Base-by-base conservation (phyloP, 2,329 filamentous ascomycete genomes). In the Sporothrix mexicana region DNA sequence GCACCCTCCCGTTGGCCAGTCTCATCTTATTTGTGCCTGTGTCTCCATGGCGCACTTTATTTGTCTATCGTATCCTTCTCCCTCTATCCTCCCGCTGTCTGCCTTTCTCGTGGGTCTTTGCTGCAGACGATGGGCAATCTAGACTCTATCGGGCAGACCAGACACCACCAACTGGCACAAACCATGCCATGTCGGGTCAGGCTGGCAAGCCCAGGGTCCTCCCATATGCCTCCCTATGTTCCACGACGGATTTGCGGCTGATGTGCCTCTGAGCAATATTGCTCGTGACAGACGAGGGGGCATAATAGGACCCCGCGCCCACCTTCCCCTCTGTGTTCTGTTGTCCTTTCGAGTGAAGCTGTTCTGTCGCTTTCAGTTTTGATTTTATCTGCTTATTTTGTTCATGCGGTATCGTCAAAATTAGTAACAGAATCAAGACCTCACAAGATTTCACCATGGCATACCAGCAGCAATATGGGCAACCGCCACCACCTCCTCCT, bases 381-480 rank as follows among this genome's bases (percentile, higher is more conserved):
- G 23, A 51, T 41, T 17, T n/a, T 41, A 17, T 4, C 41, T 3
- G 7, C 62, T 23, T 15, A 36, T 36, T 36, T 36, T 36, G 30
- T 36, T 36, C 30, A 5, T 36, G 30, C 3, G 3, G 2, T 17
- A 1, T 25, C 64, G 10, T 49, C 45, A 30, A 45, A 49, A 15
- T 20, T n/a, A 51, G 41, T 10, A 8, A 6, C 45, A 43, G 47
- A 25, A 20, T 8, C 45, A 53, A 25, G 8, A 23, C n/a, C 25
- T 55, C 45, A 6, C 23, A 20, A 12, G 7, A 51, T n/a, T 36
- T 9, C 61, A 20, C 5, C 66, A 74, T 74, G 73, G 68, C 73
- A n/a, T 74, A 74, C 41, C 70, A 72, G 17, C 55, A 53, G 30
- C 66, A 51, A 13, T 74, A 74, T 57, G 69, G 69, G 23, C 69